Percentiles rank a stretch among this genome's conserved stretches.
Conservation (phyloP, 148 eudicot species). For the Vaccinium darrowii region DNA sequence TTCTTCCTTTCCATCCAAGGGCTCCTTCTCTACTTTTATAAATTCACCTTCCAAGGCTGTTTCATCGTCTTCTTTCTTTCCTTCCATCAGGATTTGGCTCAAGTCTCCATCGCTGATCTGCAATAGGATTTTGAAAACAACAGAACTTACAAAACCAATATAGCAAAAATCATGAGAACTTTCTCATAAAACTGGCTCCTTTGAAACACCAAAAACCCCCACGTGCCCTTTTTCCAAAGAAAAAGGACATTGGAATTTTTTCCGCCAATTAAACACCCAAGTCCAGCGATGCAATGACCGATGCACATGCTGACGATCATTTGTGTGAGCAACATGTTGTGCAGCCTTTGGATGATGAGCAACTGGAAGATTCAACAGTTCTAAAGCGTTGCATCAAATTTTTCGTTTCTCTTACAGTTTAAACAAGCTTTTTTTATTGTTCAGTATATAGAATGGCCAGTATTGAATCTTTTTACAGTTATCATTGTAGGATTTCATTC, state of each 20-base stretch:
- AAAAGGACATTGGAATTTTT: background rate
- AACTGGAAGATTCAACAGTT: background rate
- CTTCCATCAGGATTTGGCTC: constrained; percentile 33
- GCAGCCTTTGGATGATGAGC: background rate
- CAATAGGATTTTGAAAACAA: background rate
- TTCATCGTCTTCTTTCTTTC: constrained; percentile 64
- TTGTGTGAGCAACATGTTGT: background rate
- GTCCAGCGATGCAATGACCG: background rate
- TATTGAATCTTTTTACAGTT: background rate
- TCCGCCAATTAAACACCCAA: background rate
- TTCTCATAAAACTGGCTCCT: background rate
- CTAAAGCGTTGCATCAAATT: background rate
- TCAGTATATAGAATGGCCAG: background rate
- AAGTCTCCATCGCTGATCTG: constrained; percentile 21
- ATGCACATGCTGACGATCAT: background rate
- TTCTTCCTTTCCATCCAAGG: constrained; percentile 43
- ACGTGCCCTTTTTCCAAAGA: background rate
- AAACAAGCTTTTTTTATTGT: background rate
- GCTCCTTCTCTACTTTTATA: constrained; percentile 85
- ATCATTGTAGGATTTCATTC: background rate
- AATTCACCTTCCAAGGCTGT: constrained; percentile 74
- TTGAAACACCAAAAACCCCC: background rate
- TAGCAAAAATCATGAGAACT: background rate
- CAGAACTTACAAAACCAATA: background rate
- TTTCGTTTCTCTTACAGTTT: background rate